Evolutionary conservation across 2,329 filamentous ascomycete species (phyloP).

Genomic region (Tolypocladium sp.): DNA sequence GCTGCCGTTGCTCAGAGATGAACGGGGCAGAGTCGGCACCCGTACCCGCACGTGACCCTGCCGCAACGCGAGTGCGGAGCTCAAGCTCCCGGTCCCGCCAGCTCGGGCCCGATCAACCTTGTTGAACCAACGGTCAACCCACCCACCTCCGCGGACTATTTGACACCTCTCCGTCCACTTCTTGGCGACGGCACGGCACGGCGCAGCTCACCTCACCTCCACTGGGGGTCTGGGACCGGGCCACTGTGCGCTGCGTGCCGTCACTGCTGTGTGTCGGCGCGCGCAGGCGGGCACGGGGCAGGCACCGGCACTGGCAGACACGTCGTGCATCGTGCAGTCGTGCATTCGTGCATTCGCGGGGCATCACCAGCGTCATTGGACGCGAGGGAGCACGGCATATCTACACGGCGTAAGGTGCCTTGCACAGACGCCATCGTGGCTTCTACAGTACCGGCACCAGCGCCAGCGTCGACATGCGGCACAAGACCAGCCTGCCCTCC

Average conservation of each 20-base stretch:
- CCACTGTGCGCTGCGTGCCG: not conserved
- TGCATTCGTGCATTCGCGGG: no score
- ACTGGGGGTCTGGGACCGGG: not conserved
- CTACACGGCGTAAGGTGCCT: not conserved
- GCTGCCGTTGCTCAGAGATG: not conserved
- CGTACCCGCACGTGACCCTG: not conserved
- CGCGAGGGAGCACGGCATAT: no score
- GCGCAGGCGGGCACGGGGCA: not conserved
- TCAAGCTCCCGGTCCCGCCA: no score
- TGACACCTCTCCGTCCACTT: not conserved
- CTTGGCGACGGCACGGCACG: not conserved
- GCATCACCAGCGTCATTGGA: no score
- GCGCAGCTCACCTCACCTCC: not conserved
- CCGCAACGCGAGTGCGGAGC: not conserved
- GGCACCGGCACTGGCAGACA: no score
- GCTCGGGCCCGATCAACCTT: no score
- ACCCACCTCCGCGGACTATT: not conserved
- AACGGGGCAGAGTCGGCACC: not conserved
- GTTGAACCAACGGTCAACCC: not conserved
- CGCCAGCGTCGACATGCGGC: not conserved
- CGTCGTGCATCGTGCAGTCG: no score
- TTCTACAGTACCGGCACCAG: no score
- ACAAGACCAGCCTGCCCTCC: not conserved
- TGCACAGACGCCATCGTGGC: not conserved
- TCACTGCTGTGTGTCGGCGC: not conserved